These are phyloP conservation scores for Ambrosiella xylebori DNA, from an alignment of 2,329 filamentous ascomycete genomes.

Conservation along the genomic window DNA sequence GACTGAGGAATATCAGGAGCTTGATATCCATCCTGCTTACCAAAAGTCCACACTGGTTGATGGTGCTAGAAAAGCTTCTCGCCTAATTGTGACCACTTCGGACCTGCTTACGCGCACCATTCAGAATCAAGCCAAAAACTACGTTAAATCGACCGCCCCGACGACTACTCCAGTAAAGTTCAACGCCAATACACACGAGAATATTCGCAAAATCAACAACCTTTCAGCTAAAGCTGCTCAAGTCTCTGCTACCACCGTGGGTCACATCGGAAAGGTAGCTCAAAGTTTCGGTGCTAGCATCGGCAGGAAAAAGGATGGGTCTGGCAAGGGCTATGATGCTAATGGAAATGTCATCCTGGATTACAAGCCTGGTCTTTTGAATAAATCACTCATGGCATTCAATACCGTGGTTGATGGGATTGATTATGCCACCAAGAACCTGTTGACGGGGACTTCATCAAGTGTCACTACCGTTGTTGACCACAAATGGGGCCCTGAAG, in stretches of 20 bases:
- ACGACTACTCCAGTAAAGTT: slow-evolving; percentile 72
- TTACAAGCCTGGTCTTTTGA: slow-evolving; percentile 83
- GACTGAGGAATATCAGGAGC: slow-evolving; percentile 53
- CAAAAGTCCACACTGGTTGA: slow-evolving; percentile 72
- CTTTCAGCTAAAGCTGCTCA: slow-evolving; percentile 65
- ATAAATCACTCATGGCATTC: slow-evolving; percentile 94
- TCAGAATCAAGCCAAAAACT: slow-evolving; percentile 59
- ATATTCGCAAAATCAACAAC: slow-evolving; percentile 77
- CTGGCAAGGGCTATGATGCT: slow-evolving; percentile 44
- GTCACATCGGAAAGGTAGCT: slow-evolving; percentile 63
- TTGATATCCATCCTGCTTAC: slow-evolving; percentile 80
- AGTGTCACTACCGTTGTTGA: slow-evolving; percentile 75
- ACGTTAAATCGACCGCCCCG: slow-evolving; percentile 65
- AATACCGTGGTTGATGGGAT: slow-evolving; percentile 87
- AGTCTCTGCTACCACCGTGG: slow-evolving; percentile 71
- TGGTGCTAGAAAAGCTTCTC: slow-evolving; percentile 72
- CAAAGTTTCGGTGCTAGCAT: slow-evolving; percentile 76
- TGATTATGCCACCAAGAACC: slow-evolving; percentile 64
- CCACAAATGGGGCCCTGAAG: slow-evolving; percentile 80
- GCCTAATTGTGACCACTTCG: slow-evolving; percentile 78
- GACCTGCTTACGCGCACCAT: slow-evolving; percentile 63
- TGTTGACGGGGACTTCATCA: slow-evolving; percentile 55
- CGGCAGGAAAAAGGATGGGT: slow-evolving; percentile 35
- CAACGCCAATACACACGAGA: slow-evolving; percentile 64
- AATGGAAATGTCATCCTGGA: slow-evolving; percentile 45